Evolutionary conservation across 2,329 filamentous ascomycete genomes (phyloP), one percentile per base, ranked within the genome.

Genomic region (Aureobasidium uvarum): DNA sequence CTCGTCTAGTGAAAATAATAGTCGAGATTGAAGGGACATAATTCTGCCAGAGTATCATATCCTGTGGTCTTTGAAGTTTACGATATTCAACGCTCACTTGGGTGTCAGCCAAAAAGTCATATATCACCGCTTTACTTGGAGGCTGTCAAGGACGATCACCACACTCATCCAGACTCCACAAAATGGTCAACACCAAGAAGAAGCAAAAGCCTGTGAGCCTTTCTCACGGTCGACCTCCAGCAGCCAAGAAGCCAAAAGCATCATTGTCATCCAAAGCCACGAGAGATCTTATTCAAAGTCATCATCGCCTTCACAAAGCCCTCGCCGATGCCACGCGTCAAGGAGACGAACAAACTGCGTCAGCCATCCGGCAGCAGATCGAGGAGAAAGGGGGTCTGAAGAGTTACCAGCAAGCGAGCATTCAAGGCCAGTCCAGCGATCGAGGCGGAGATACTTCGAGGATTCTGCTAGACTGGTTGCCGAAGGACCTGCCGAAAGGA

Each of bases 391-490:
- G 86, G 8, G 86, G 86, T 0, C 74, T 89, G 62, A 77, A 84
- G 68, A 79, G 77, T 28, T 89, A 89, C 69, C 86, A 89, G 73
- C 78, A 81, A 52, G 86, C 86, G 54, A 87, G 85, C 75, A 85
- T 84, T 67, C 81, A 83, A 58, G 86, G 86, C 0, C 86, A 89
- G 72, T 84, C 84, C 4, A 77, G 78, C 38, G 80, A 84, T 45
- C 81, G 86, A 13, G 86, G 86, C 39, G 86, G 86, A n/a, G 86
- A 89, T 73, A 86, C 85, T 1, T 86, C 84, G 67, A 82, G 80
- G 63, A 74, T 86, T 6, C 77, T 89, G 4, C 77, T 88, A 50
- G 78, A 85, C 66, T 89, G 86, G 86, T 76, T 89, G 36, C 62
- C 62, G 23, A 65, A 65, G 23, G 52, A 65, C 43, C 31, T 58